Percentiles rank a stretch among this genome's conserved stretches.
Conservation (phyloP, 2,329 filamentous ascomycete genomes). For the Ascochyta fabae region DNA sequence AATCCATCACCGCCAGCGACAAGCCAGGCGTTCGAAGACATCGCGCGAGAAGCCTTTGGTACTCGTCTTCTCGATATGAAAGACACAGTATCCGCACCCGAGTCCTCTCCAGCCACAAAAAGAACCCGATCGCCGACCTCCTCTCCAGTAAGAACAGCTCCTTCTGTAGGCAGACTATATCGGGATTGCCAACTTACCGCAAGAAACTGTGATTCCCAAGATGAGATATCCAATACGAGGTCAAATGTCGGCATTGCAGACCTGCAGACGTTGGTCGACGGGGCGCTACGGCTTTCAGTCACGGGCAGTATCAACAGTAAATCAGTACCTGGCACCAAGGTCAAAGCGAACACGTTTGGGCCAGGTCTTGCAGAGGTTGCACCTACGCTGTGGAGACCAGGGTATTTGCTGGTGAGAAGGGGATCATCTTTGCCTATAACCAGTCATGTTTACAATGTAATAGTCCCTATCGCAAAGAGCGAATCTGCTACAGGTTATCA, state of each 20-base stretch:
- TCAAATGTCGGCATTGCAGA: not conserved
- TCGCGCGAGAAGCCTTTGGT: not conserved
- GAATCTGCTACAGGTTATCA: conserved; percentile 49
- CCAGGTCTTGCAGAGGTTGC: conserved; percentile 47
- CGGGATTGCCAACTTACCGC: too few relatives aligned
- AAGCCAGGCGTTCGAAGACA: not conserved
- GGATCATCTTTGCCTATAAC: not conserved
- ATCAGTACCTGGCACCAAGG: conserved; percentile 30
- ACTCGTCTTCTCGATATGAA: not conserved
- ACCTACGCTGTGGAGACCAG: conserved; percentile 51
- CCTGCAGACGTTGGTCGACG: conserved; percentile 41
- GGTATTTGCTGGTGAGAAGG: conserved; percentile 40
- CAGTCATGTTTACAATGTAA: not conserved
- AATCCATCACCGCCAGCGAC: not conserved
- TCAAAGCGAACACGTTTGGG: conserved; percentile 43
- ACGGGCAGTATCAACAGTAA: conserved; percentile 34
- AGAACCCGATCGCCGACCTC: not conserved
- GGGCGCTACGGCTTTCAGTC: conserved; percentile 47
- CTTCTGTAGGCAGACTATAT: not conserved
- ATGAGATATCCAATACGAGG: not conserved
- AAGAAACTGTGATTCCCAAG: not conserved
- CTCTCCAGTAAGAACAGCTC: not conserved
- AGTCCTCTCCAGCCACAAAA: not conserved
- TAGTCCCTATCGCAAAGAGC: conserved; percentile 44
- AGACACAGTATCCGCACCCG: not conserved